These are phyloP conservation scores for Phlebiopsis gigantea DNA, from an alignment of 768 basidiomycete species.

Conservation along the genomic window DNA sequence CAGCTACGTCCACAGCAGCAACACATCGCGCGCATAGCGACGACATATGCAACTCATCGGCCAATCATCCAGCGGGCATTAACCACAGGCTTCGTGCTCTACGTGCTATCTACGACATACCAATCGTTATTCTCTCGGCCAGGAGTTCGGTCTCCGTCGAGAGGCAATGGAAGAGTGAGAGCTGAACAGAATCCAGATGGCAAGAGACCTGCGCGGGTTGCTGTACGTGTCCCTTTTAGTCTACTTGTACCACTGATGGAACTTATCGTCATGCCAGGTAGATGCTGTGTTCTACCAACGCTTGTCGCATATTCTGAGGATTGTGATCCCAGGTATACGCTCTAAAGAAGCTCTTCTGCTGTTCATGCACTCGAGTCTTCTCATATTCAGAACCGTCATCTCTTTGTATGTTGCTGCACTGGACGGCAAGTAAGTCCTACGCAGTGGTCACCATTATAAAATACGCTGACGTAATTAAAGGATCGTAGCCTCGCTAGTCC, in stretches of 20 bases:
- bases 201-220: constrained; percentile 55
- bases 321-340: constrained; percentile 81
- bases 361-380: constrained; percentile 81
- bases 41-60: constrained; percentile 57
- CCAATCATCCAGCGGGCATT: constrained; percentile 69
- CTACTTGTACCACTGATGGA: not conserved
- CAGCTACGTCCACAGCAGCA: constrained; percentile 24
- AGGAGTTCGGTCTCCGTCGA: constrained; percentile 23
- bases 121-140: constrained; percentile 46
- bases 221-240: constrained; percentile 40
- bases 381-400: constrained; percentile 86
- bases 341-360: constrained; percentile 88
- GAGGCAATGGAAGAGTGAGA: constrained; percentile 33
- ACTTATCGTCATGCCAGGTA: constrained; percentile 42
- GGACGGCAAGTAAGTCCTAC: constrained; percentile 74
- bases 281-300: constrained; percentile 88
- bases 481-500: constrained; percentile 92
- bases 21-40: constrained; percentile 38
- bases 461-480: constrained; percentile 31
- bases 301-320: constrained; percentile 69
- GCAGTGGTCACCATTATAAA: not conserved
- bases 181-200: constrained; percentile 24
- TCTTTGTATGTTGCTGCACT: constrained; percentile 92
- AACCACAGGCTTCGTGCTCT: constrained; percentile 63
- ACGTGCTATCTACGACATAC: constrained; percentile 64